Evolutionary conservation across 2,329 filamentous ascomycete genomes (phyloP), one percentile per base, ranked within the genome.

Genomic region (Microcyclospora pomicola): DNA sequence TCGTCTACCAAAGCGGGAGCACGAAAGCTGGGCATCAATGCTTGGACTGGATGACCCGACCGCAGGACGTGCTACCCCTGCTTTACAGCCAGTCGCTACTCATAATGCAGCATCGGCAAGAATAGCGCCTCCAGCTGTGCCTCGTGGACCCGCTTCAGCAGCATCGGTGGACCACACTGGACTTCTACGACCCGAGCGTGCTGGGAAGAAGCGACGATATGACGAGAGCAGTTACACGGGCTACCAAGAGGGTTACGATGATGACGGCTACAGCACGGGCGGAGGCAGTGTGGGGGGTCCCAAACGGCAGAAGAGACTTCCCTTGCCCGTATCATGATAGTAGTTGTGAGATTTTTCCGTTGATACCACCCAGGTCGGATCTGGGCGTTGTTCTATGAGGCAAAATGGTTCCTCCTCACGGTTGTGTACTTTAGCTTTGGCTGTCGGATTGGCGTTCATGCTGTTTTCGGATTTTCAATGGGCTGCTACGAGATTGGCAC

Each of bases 211-310:
- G 67, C 72, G 82, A 34, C 73, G 77, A 44, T 87, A 86, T 54
- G 76, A 78, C 30, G 82, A 87, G 46, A 72, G 69, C 49, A 82
- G 77, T 50, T 87, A 73, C 52, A 76, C 81, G 50, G 81, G 82
- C 31, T 86, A 86, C 51, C 72, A 74, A 33, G 80, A 85, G 48
- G 77, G 77, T 27, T 84, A 69, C 48, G 70, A 70, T 9, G 80
- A 85, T 44, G 80, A 80, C 44, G 73, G 68, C 39, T 76, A 84
- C 52, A 82, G 78, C 15, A 82, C 80, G 15, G 79, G 76, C 41
- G 80, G 82, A 47, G 75, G 49, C 15, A 41, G 43, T 32, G 40
- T 44, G 9, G 42, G 46, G 30, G 38, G 42, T 24, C 41, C 36
- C 29, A 57, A 57, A 39, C 48, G 54, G 2, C 50, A 50, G 40